phyloP scores from a whole-genome alignment of 352 stramenopile species.

The Saprolegnia diclina region DNA sequence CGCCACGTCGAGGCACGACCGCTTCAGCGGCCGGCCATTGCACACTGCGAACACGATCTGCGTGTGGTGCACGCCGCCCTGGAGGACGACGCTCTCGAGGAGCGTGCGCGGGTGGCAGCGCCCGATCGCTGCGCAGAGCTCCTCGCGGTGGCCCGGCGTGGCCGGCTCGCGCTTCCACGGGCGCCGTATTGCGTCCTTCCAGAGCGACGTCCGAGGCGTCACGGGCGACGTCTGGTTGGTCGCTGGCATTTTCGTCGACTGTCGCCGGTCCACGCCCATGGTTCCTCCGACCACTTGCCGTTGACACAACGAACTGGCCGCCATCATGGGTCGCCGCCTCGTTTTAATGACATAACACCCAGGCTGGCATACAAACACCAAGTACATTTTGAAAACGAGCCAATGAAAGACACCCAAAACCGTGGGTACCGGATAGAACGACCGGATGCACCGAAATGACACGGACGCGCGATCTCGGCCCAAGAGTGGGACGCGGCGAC shows the following conservation, averaged over 20 bases:
- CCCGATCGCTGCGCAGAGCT: constrained; percentile 16
- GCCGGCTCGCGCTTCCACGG: constrained; percentile 5
- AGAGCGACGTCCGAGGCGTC: not conserved
- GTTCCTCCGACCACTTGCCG: not conserved
- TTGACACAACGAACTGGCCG: not conserved
- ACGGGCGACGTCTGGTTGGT: not conserved
- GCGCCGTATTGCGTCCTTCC: constrained; percentile 1
- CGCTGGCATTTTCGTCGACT: not conserved
- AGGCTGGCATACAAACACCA: too few species aligned
- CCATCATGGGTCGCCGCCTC: not conserved
- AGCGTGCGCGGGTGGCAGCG: constrained; percentile 55
- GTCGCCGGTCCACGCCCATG: not conserved
- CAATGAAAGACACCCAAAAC: too few species aligned
- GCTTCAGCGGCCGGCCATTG: constrained; percentile 55
- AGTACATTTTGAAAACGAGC: too few species aligned
- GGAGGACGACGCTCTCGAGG: constrained; percentile 64
- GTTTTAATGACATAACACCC: too few species aligned
- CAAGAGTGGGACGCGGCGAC: too few species aligned
- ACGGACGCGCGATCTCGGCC: too few species aligned
- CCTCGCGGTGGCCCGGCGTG: not conserved
- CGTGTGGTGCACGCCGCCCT: constrained; percentile 79
- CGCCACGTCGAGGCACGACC: constrained; percentile 60
- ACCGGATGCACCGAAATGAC: too few species aligned
- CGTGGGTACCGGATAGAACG: too few species aligned
- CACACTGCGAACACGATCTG: constrained; percentile 76